These are phyloP conservation scores for Chalciporus chontae DNA, from an alignment of 768 basidiomycete genomes.

Conservation along the genomic window DNA sequence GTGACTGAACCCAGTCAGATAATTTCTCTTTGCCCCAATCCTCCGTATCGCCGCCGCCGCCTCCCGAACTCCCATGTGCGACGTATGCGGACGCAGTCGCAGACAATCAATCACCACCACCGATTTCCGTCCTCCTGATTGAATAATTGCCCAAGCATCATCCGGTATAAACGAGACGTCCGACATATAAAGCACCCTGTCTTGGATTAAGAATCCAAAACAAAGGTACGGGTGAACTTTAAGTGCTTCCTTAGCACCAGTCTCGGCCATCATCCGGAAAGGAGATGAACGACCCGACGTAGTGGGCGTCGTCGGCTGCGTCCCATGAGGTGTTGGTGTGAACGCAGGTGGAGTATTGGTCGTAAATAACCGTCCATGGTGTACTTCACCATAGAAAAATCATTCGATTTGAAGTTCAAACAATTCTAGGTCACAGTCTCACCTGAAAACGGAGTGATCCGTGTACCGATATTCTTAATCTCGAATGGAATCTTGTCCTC, in stretches of 20 bases:
- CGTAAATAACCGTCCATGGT: slow-evolving; percentile 69
- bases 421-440: slow-evolving; percentile 14
- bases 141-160: slow-evolving; percentile 56
- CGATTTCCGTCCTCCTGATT: slow-evolving; percentile 30
- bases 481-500: slow-evolving; percentile 65
- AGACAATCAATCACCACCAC: slow-evolving; percentile 79
- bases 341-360: slow-evolving; percentile 35
- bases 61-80: slow-evolving; percentile 74
- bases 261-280: slow-evolving; percentile 9
- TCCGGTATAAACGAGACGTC: slow-evolving; percentile 83
- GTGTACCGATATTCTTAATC: slow-evolving; percentile 59
- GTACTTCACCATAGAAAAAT: slow-evolving; percentile 41
- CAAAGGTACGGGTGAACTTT: slow-evolving; percentile 56
- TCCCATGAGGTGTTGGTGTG: slow-evolving; percentile 38
- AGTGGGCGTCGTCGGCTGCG: slow-evolving; percentile 37
- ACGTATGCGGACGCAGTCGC: slow-evolving; percentile 60
- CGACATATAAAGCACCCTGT: slow-evolving; percentile 70
- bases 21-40: slow-evolving; percentile 59
- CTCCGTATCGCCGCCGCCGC: slow-evolving; percentile 53
- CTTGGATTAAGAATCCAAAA: slow-evolving; percentile 67
- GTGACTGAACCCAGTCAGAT: slow-evolving; percentile 74
- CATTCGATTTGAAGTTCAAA: not conserved
- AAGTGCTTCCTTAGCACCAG: not conserved
- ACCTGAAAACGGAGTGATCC: slow-evolving; percentile 67
- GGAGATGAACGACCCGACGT: slow-evolving; percentile 30